Conservation (phyloP, 306 rosid genomes). For the Dryas drummondii region DNA sequence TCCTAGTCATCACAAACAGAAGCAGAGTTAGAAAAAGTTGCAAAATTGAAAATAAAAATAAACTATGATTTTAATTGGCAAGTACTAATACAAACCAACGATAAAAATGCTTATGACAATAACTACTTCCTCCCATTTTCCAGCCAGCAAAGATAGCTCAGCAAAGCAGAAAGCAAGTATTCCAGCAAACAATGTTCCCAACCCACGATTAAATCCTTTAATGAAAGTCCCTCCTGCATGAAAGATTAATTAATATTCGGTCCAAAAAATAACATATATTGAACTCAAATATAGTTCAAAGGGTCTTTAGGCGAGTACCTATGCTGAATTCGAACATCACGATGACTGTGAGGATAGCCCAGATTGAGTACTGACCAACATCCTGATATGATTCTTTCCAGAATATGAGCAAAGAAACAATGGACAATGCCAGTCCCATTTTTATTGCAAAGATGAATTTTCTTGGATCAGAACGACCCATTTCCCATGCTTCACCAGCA, state of each 20-base stretch:
- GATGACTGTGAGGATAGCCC: constrained; percentile 77
- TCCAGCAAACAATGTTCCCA: constrained; percentile 69
- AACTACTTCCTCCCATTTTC: constrained; percentile 42
- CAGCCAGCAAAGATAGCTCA: constrained; percentile 34
- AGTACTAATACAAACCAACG: constrained; percentile 39
- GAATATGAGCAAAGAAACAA: constrained; percentile 51
- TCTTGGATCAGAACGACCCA: constrained; percentile 65
- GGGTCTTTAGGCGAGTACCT: constrained; percentile 33
- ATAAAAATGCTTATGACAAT: constrained; percentile 46
- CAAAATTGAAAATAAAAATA: background rate
- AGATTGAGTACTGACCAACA: constrained; percentile 47
- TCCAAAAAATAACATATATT: no score
- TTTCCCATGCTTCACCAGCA: constrained; percentile 29
- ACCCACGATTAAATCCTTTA: constrained; percentile 69
- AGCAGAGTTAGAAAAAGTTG: background rate
- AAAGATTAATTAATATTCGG: background rate
- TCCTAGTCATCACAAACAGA: constrained; percentile 28
- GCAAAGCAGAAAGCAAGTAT: constrained; percentile 59
- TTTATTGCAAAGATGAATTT: constrained; percentile 51
- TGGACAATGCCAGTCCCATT: constrained; percentile 55
- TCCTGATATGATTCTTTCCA: constrained; percentile 35
- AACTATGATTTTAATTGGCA: background rate
- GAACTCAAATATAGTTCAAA: background rate
- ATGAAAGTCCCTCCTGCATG: constrained; percentile 62
- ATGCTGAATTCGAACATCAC: constrained; percentile 75